phyloP scores from a whole-genome alignment of 2,329 filamentous ascomycete species.

The Penicillium sp. region DNA sequence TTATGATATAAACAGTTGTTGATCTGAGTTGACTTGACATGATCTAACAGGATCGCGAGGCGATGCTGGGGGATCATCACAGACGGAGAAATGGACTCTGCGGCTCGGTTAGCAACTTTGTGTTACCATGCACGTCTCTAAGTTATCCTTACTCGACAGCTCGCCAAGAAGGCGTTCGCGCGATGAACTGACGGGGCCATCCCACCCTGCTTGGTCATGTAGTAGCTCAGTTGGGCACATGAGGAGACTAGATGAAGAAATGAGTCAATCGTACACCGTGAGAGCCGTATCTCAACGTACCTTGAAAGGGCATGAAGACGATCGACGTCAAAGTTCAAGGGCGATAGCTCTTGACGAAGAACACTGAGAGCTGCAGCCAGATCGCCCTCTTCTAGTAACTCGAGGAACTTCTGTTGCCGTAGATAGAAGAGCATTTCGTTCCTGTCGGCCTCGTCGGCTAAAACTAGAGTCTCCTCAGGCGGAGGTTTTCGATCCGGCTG shows the following conservation, averaged over 20 bases:
- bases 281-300: constrained; percentile 39
- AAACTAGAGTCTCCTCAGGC: constrained; percentile 62
- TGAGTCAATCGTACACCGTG: neutral
- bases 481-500: constrained; percentile 27
- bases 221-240: constrained; percentile 86
- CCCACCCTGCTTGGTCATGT: constrained; percentile 77
- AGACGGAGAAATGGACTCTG: constrained; percentile 88
- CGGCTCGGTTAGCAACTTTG: constrained; percentile 26
- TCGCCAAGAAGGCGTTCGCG: constrained; percentile 75
- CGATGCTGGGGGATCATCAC: constrained; percentile 96
- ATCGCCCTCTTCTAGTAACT: constrained; percentile 78
- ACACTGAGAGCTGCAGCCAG: constrained; percentile 74
- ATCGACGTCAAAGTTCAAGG: constrained; percentile 74
- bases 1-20: constrained; percentile 87
- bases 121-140: neutral
- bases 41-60: constrained; percentile 75
- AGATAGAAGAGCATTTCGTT: constrained; percentile 84
- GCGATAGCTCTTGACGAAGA: constrained; percentile 84
- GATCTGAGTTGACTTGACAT: constrained; percentile 83
- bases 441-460: constrained; percentile 73
- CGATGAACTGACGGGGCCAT: constrained; percentile 75
- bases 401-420: constrained; percentile 91
- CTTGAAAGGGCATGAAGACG: constrained; percentile 81
- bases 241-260: constrained; percentile 62
- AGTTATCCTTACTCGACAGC: constrained; percentile 69